Evolutionary conservation across 768 basidiomycete species (phyloP).

Genomic region (Rhodosporidiobolus odoratus): DNA sequence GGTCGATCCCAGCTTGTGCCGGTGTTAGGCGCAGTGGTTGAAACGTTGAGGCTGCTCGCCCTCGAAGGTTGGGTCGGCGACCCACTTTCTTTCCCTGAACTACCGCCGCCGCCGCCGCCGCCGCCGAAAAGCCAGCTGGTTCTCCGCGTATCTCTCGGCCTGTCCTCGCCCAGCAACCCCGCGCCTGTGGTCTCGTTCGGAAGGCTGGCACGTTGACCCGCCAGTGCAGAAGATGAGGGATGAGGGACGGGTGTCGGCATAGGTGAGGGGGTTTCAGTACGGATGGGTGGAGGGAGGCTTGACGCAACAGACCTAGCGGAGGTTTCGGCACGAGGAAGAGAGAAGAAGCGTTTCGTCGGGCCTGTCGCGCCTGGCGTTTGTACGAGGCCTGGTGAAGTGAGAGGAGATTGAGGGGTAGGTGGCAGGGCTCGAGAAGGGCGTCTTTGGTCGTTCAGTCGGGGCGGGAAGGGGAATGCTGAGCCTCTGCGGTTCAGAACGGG

Average conservation of each 20-base stretch:
- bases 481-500: constrained; percentile 7
- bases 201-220: background rate
- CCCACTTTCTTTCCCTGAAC: background rate
- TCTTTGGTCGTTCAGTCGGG: background rate
- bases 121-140: constrained; percentile 23
- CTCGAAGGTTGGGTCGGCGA: background rate
- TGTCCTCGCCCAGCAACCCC: background rate
- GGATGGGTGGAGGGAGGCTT: background rate
- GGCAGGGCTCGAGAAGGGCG: constrained; percentile 1
- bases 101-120: background rate
- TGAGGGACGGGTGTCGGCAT: background rate
- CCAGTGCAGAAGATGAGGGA: no score
- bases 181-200: background rate
- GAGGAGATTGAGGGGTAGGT: background rate
- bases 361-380: constrained; percentile 1
- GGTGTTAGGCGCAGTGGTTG: background rate
- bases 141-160: background rate
- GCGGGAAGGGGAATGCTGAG: background rate
- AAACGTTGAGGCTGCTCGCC: background rate
- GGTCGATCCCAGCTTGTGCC: constrained; percentile 21
- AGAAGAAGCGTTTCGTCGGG: constrained; percentile 22
- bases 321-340: constrained; percentile 11
- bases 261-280: background rate
- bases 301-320: no score
- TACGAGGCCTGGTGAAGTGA: background rate